phyloP scores from a whole-genome alignment of 2,329 filamentous ascomycete genomes.

The Neonectria ditissima region DNA sequence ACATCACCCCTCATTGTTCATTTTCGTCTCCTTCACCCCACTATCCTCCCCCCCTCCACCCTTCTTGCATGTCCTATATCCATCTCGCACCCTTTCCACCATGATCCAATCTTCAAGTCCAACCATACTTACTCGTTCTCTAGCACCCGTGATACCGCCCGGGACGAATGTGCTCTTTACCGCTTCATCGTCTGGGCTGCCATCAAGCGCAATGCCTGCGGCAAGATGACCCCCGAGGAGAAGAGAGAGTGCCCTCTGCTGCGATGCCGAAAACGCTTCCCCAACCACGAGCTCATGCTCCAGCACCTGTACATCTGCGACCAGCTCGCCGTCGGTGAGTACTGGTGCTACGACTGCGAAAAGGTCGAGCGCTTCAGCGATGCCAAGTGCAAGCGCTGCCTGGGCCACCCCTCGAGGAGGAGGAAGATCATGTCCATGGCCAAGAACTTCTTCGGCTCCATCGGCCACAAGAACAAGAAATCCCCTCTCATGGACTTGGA shows the following conservation, averaged over 20 bases:
- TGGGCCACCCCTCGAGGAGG: conserved; percentile 63
- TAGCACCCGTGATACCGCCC: conserved; percentile 59
- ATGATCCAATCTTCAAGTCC: background rate
- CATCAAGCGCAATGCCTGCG: conserved; percentile 64
- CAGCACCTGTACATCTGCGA: conserved; percentile 63
- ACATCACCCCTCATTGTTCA: conserved; percentile 20
- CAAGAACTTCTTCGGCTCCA: conserved; percentile 65
- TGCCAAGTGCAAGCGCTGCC: conserved; percentile 61
- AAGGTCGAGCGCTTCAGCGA: conserved; percentile 65
- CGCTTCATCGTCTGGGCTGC: conserved; percentile 69
- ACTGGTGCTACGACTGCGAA: conserved; percentile 67
- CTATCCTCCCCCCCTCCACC: background rate
- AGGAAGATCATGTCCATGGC: conserved; percentile 65
- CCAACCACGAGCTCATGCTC: conserved; percentile 66
- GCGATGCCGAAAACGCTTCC: conserved; percentile 62
- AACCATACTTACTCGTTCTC: conserved; percentile 31
- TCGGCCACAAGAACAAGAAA: conserved; percentile 61
- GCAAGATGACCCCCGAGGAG: conserved; percentile 60
- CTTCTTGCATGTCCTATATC: conserved; percentile 1
- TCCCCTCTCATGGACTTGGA: conserved; percentile 42
- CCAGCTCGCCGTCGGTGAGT: conserved; percentile 63
- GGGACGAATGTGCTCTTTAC: conserved; percentile 64
- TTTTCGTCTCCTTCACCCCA: conserved; percentile 11
- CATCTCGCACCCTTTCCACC: background rate
- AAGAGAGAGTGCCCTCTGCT: conserved; percentile 65